Evolutionary conservation across 2,329 filamentous ascomycete genomes (phyloP).

Genomic region (Xylaria sp.): DNA sequence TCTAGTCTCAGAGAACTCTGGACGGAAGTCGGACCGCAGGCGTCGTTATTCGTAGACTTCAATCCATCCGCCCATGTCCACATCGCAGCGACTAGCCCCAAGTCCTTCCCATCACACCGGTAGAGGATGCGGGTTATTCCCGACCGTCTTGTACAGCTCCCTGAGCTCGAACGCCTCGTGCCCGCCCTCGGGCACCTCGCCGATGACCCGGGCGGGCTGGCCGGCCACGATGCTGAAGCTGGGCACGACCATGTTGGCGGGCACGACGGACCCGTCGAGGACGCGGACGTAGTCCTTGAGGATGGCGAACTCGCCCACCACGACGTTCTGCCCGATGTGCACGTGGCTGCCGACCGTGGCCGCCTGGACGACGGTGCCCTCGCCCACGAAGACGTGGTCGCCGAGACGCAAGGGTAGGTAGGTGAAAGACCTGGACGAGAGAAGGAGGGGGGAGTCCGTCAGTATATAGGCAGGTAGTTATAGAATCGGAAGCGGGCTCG

Average conservation of each 20-base stretch:
- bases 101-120: slow-evolving; percentile 35
- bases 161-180: slow-evolving; percentile 66
- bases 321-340: slow-evolving; percentile 75
- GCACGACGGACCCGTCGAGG: slow-evolving; percentile 80
- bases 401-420: slow-evolving; percentile 91
- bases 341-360: slow-evolving; percentile 85
- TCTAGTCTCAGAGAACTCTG: not conserved
- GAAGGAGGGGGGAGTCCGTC: too few relatives aligned
- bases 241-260: slow-evolving; percentile 87
- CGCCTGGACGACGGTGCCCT: slow-evolving; percentile 75
- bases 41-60: not conserved
- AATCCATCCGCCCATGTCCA: not conserved
- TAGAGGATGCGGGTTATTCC: slow-evolving; percentile 54
- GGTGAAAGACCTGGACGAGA: slow-evolving; percentile 58
- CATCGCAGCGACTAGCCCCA: not conserved
- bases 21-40: not conserved
- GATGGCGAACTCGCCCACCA: slow-evolving; percentile 84
- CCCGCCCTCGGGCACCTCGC: slow-evolving; percentile 75
- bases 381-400: slow-evolving; percentile 90
- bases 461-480: slow-evolving; percentile 28
- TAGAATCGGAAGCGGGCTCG: not conserved
- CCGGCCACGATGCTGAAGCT: slow-evolving; percentile 92
- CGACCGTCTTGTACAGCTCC: slow-evolving; percentile 66
- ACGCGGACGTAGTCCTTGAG: slow-evolving; percentile 93
- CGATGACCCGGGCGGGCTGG: slow-evolving; percentile 75